Evolutionary conservation across 2,329 filamentous ascomycete genomes (phyloP), one percentile per base, ranked within the genome.

Genomic region (Aspergillus sp.): DNA sequence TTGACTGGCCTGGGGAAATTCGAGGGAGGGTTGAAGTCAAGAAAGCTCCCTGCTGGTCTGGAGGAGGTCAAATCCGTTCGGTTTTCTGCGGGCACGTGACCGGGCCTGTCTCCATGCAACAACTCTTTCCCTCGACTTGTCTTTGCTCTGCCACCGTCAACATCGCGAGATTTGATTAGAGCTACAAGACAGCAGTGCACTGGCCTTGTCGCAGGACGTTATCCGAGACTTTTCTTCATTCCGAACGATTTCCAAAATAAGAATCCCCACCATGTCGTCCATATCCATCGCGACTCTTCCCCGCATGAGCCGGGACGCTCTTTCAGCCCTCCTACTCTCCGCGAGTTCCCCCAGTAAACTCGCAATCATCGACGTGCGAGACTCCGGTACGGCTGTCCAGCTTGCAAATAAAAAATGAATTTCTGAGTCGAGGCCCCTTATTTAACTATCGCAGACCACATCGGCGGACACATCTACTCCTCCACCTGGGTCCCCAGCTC

Each of bases 301-400:
- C 67, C 87, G 86, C 72, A 87, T 96, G 68, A 83, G 85, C 10
- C 87, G 88, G 39, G 82, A 89, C 63, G 78, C 82, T n/a, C 86
- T 96, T 55, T 87, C 90, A 0, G 77, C 85, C 20, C 81, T 87
- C 54, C 82, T 94, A 16, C 82, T 87, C 24, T 80, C 81, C 14
- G 78, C 82, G 67, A 75, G 69, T 55, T 70, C 74, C 52, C 59
- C 77, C 74, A 58, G 78, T 74, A 69, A 82, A 52, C 61, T 92
- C 58, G 91, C 91, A 10, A 82, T 98, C 42, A 84, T 98, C 59
- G 95, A 98, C 74, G 95, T 98, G 7, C 87, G 95, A 59, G 95
- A 97, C 74, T 87, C 88, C 65, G 89, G 89, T 55, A 31, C 12
- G 12, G 7, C 26, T 7, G 16, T 22, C 50, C 9, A 11, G 42